A percentile compares a stretch with the other conserved stretches of the same genome.
These are phyloP conservation scores for Diplodia scrobiculata DNA, from an alignment of 2,329 filamentous ascomycete species.

Conservation along the genomic window DNA sequence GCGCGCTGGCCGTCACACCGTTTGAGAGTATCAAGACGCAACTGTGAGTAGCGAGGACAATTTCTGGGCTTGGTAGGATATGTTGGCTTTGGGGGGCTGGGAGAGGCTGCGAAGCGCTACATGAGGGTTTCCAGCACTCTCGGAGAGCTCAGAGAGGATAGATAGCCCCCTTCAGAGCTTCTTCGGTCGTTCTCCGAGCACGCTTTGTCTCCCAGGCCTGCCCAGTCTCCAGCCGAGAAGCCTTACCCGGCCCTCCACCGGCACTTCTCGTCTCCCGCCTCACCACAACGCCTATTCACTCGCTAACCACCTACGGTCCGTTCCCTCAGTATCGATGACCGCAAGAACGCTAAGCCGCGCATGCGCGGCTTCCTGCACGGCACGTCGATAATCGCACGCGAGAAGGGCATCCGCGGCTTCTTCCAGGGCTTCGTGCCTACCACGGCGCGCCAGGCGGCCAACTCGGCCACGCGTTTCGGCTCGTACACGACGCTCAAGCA, in stretches of 20 bases:
- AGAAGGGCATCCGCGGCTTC: constrained; percentile 87
- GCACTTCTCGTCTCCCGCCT: not conserved
- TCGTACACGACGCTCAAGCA: constrained; percentile 90
- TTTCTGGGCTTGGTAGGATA: not conserved
- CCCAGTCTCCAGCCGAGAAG: not conserved
- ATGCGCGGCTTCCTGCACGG: constrained; percentile 93
- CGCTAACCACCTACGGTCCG: constrained; percentile 2
- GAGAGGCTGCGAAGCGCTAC: not conserved
- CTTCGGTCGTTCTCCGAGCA: not conserved
- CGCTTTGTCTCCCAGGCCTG: not conserved
- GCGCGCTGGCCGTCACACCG: constrained; percentile 87
- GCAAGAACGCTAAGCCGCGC: constrained; percentile 79
- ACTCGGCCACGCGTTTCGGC: constrained; percentile 87
- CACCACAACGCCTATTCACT: not conserved
- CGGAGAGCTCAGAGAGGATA: not conserved
- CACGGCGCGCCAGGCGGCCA: constrained; percentile 90
- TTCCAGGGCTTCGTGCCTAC: constrained; percentile 97
- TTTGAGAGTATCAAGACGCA: constrained; percentile 99
- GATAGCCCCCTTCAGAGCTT: no score
- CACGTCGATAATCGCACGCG: constrained; percentile 79
- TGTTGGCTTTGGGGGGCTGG: not conserved
- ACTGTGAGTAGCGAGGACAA: constrained; percentile 50
- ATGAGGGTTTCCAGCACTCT: not conserved
- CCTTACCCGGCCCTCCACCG: not conserved
- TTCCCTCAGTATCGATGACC: constrained; percentile 77